Base-by-base conservation (phyloP, 495 filamentous ascomycete species). In the Xylaria intraflava region DNA sequence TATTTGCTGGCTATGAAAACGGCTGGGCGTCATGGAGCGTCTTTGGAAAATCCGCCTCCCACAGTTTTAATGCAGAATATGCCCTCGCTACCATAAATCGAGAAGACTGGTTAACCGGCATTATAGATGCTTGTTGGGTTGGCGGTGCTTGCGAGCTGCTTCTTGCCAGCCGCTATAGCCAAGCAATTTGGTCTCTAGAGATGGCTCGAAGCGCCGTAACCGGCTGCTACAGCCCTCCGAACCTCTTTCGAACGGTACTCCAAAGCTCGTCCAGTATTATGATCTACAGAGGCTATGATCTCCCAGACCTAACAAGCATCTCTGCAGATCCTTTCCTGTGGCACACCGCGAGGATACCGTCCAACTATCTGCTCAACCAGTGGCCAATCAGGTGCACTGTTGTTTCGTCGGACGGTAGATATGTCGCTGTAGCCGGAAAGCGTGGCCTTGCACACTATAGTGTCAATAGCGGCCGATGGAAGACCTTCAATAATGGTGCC, bases 21-120 rank as follows among this genome's bases (percentile, higher is more conserved):
- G 94, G 94, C 11, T 99, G 94, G 94, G 87, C 84, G 12, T 90
- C 83, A 30, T 97, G 90, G 90, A 96, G 92, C 66, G 94, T 96
- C 6, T 99, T 90, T 68, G 94, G 94, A 17, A 96, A 96, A 67
- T 78, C 84, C 3, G 82, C 88, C 11, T 86, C 83, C 17, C 88
- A 79, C 53, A 95, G 89, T 64, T 97, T 96, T 63, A 71, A 75
- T 11, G 74, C 82, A 3, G 87, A 95, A 59, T 69, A 69, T 12
- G 67, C 70, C 16, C 74, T 89, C n/a, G 79, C 85, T 6, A 70
- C 78, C 23, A 58, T 65, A 10, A 93, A 91, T 46, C 64, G 65
- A 17, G 94, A 99, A 64, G 74, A 80, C 42, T 96, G 91, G 86
- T 72, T 97, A 36, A 78, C 73, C 3, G 89, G 92, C 6, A 74